Conservation (phyloP, 257 asterid genomes). For the Leonotis leonurus region DNA sequence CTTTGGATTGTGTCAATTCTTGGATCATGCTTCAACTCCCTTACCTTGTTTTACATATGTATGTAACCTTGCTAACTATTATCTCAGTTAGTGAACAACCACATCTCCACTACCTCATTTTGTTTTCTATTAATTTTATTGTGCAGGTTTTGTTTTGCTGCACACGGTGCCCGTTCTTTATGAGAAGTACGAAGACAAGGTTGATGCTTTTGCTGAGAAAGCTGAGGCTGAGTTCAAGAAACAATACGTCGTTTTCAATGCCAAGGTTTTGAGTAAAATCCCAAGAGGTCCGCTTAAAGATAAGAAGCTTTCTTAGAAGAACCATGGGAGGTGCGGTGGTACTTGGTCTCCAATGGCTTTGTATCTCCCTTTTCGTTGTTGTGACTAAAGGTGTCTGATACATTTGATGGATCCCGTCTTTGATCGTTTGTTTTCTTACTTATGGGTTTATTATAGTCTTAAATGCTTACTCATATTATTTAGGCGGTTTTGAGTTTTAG, state of each 20-base stretch:
- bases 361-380: slow-evolving; percentile 21
- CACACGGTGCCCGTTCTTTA: slow-evolving; percentile 74
- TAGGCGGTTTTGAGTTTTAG: slow-evolving; percentile 25
- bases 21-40: slow-evolving; percentile 67
- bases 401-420: slow-evolving; percentile 24
- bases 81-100: not conserved
- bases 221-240: slow-evolving; percentile 76
- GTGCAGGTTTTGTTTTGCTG: slow-evolving; percentile 55
- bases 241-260: slow-evolving; percentile 66
- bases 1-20: slow-evolving; percentile 65
- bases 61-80: slow-evolving; percentile 18
- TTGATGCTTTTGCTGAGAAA: slow-evolving; percentile 84
- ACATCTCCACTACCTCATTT: not conserved
- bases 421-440: slow-evolving; percentile 20
- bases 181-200: slow-evolving; percentile 72
- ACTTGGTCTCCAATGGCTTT: slow-evolving; percentile 16
- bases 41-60: slow-evolving; percentile 70
- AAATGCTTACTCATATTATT: slow-evolving; percentile 9
- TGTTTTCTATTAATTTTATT: not conserved
- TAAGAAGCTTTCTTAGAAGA: slow-evolving; percentile 48
- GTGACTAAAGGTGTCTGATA: slow-evolving; percentile 17
- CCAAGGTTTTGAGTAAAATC: slow-evolving; percentile 66
- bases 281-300: slow-evolving; percentile 55
- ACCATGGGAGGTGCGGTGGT: slow-evolving; percentile 8
- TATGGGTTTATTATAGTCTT: slow-evolving; percentile 32